Percentiles rank a stretch among this genome's conserved stretches.
These are phyloP conservation scores for Fusarium musae DNA, from an alignment of 2,329 filamentous ascomycete species.

Conservation along the genomic window DNA sequence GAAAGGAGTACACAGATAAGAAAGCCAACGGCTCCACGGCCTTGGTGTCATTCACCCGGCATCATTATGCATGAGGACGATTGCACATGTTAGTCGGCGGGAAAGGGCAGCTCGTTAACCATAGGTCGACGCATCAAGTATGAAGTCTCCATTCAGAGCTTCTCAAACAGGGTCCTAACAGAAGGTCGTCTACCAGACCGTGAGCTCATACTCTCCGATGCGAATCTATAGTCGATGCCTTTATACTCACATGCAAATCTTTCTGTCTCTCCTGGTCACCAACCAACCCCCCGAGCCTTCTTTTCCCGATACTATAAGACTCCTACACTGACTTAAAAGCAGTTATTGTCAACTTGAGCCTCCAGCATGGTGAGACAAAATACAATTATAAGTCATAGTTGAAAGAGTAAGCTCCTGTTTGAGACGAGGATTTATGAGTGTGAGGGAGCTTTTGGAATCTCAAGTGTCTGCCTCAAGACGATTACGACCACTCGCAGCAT, in stretches of 20 bases:
- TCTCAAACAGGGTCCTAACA: background rate
- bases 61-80: background rate
- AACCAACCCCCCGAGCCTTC: background rate
- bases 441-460: background rate
- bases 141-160: background rate
- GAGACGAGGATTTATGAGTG: background rate
- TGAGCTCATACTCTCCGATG: background rate
- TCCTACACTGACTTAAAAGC: background rate
- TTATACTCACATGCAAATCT: background rate
- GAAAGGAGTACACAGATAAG: background rate
- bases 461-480: background rate
- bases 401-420: background rate
- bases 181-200: background rate
- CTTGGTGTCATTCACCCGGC: background rate
- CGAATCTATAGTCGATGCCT: background rate
- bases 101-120: background rate
- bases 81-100: background rate
- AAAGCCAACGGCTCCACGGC: background rate
- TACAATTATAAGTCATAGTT: background rate
- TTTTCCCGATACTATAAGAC: background rate
- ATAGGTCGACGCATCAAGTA: background rate
- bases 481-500: background rate
- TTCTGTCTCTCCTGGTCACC: background rate
- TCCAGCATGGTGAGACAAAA: background rate
- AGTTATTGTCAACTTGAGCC: background rate